Evolutionary conservation across 805 yeast species (phyloP).

Genomic region (Ogataea pini): DNA sequence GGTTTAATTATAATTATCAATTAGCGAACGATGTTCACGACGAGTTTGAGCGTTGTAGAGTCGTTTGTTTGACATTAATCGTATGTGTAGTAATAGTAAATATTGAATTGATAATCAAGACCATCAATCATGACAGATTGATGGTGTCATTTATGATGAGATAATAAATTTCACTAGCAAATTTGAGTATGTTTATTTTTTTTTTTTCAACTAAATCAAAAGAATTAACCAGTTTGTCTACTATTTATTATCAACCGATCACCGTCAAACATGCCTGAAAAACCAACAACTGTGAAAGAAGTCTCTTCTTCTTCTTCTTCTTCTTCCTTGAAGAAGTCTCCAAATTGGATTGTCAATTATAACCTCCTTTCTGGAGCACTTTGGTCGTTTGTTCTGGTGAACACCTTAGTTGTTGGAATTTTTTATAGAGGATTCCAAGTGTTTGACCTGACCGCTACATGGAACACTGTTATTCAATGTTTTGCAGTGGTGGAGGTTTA

Average conservation of each 20-base stretch:
- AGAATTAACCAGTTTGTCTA: too few relatives aligned
- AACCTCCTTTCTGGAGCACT: slow-evolving; percentile 35
- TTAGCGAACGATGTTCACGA: too few relatives aligned
- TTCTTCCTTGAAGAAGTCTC: slow-evolving; percentile 7
- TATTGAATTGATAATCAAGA: too few relatives aligned
- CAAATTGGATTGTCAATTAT: slow-evolving; percentile 35
- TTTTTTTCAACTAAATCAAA: background rate
- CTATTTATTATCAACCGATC: too few relatives aligned
- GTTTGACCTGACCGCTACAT: slow-evolving; percentile 56
- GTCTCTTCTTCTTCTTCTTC: background rate
- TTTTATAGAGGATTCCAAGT: slow-evolving; percentile 63
- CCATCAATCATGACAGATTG: too few relatives aligned
- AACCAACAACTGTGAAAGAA: too few relatives aligned
- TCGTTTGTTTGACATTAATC: too few relatives aligned
- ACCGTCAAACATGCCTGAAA: background rate
- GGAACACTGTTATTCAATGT: slow-evolving; percentile 70
- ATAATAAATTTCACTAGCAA: too few relatives aligned
- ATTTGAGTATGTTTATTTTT: too few relatives aligned
- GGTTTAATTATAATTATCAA: background rate
- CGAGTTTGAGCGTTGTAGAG: too few relatives aligned
- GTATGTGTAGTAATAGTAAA: too few relatives aligned
- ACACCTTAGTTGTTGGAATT: slow-evolving; percentile 24
- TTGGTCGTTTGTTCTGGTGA: slow-evolving; percentile 35
- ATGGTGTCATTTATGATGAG: too few relatives aligned
- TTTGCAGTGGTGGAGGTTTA: slow-evolving; percentile 78